Evolutionary conservation across 73 alveolate species (phyloP).

Genomic region (Tetrahymena malaccensis): DNA sequence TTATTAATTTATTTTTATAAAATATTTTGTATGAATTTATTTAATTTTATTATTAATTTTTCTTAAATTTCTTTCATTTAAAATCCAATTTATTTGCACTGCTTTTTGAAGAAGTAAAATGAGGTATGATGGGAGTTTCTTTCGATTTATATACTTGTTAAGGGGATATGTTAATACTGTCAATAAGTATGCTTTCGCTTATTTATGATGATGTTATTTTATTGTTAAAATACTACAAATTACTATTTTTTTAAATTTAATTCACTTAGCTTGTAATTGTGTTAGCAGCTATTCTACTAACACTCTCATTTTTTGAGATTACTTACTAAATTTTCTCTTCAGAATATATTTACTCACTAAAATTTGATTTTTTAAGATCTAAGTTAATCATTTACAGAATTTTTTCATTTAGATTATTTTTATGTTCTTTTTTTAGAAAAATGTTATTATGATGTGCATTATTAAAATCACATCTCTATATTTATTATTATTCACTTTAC

Average conservation of each 20-base stretch:
- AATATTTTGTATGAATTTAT: too few relatives aligned
- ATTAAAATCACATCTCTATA: background rate
- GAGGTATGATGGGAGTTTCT: background rate
- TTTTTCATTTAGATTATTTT: too few relatives aligned
- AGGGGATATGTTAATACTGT: background rate
- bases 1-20: too few relatives aligned
- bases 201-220: background rate
- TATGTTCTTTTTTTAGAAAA: too few relatives aligned
- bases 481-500: too few relatives aligned
- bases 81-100: too few relatives aligned
- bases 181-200: background rate
- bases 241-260: too few relatives aligned
- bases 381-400: background rate
- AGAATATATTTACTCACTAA: background rate
- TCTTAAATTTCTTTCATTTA: too few relatives aligned
- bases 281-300: background rate
- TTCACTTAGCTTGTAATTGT: background rate
- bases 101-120: background rate
- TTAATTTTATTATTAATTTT: too few relatives aligned
- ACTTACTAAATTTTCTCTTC: background rate
- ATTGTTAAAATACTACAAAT: too few relatives aligned
- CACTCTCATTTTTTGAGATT: background rate
- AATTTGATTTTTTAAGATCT: background rate
- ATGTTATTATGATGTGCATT: background rate
- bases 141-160: background rate